These are phyloP conservation scores for Fomes fomentarius DNA, from an alignment of 1,284 basidiomycete species.

Conservation along the genomic window DNA sequence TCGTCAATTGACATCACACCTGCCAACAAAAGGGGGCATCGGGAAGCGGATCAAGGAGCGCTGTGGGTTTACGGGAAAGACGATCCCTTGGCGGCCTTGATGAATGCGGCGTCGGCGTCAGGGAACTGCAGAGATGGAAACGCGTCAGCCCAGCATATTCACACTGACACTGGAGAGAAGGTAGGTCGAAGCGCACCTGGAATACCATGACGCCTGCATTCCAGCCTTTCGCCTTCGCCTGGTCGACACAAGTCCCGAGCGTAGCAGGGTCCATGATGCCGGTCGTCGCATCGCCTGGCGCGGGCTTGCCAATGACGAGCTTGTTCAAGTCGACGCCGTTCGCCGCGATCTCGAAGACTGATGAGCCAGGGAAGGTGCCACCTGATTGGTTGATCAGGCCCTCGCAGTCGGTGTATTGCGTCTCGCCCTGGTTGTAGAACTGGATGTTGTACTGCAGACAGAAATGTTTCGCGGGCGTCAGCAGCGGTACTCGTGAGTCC, in stretches of 20 bases:
- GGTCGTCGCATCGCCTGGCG: conserved; percentile 50
- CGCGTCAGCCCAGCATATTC: too few species aligned
- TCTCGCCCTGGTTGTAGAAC: conserved; percentile 74
- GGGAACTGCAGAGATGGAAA: too few species aligned
- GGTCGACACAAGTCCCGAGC: conserved; percentile 56
- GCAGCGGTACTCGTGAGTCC: background rate
- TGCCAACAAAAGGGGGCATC: too few species aligned
- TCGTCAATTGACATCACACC: too few species aligned
- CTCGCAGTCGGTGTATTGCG: conserved; percentile 51
- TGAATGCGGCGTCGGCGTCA: conserved; percentile 12
- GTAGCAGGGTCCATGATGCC: conserved; percentile 58
- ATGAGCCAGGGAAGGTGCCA: conserved; percentile 46
- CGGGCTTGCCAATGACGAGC: conserved; percentile 68
- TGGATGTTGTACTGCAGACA: conserved; percentile 39
- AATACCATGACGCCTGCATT: conserved; percentile 51
- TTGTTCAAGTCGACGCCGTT: conserved; percentile 51
- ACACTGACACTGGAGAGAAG: background rate
- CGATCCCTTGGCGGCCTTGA: conserved; percentile 17
- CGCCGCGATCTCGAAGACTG: conserved; percentile 64
- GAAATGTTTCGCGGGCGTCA: conserved; percentile 25
- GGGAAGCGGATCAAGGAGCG: too few species aligned
- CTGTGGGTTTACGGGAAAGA: too few species aligned
- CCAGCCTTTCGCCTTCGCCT: conserved; percentile 61
- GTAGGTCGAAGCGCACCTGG: conserved; percentile 21
- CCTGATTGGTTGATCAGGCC: too few species aligned